Evolutionary conservation across 306 rosid genomes (phyloP), one percentile per base, ranked within the genome.

Genomic region (Betula pendula): DNA sequence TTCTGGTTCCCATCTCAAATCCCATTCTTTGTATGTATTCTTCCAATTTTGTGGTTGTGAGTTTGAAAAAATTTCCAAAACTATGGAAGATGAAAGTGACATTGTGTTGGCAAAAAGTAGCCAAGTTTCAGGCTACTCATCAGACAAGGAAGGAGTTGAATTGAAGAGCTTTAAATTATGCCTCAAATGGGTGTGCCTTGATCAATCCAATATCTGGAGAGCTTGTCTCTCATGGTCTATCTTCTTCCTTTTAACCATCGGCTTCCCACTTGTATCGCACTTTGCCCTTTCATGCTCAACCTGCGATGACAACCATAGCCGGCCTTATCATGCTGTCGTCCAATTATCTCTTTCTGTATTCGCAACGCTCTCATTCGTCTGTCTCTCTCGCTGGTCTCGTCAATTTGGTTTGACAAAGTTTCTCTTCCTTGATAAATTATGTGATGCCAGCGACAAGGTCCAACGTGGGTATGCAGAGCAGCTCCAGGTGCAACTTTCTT

Each of bases 251-350:
- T 82, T 92, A 35, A 83, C 92, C 68, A 49, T 84, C 25, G 90
- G 77, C 2, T 85, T 92, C 0, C 99, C 98, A 0, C 13, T 88
- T n/a, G 68, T 77, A 0, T 73, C 97, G 2, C 95, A 92, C 80
- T 89, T 92, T 27, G 80, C 88, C 45, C 97, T 95, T 6, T 24
- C 71, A 16, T 95, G 99, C 77, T 43, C 89, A 0, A 77, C 68
- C 79, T 95, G 99, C 69, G 97, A 95, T 5, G 84, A 65, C 13
- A 85, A 92, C 78, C 94, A 92, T 13, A 68, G 71, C 56, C 81
- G 97, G 29, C 99, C 99, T 15, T 95, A 90, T 51, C 96, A 89
- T 65, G 29, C 85, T 1, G 91, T 87, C 0, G 97, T 88, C 1
- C 97, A 95, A 81, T 51, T 83, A 4, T 89, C 93, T 24, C 88